Evolutionary conservation across 805 yeast genomes (phyloP).

Genomic region (Schwanniomyces vanrijiae): DNA sequence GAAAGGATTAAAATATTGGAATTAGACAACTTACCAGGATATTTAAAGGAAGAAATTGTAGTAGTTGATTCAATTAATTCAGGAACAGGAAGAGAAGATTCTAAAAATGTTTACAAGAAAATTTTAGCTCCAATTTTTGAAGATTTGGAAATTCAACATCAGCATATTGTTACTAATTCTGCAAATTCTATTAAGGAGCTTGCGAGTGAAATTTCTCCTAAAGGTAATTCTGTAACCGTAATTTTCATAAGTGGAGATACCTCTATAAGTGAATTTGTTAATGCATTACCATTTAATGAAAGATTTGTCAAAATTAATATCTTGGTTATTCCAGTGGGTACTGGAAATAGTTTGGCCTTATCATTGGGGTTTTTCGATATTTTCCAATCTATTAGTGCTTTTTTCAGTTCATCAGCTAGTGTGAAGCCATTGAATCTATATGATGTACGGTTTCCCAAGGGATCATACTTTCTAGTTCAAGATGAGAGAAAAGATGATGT

Average conservation of each 20-base stretch:
- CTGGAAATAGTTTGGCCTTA: constrained; percentile 79
- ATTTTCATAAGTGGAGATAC: constrained; percentile 85
- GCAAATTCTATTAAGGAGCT: constrained; percentile 38
- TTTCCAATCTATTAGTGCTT: constrained; percentile 13
- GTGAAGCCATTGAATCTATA: constrained; percentile 44
- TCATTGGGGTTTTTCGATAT: constrained; percentile 47
- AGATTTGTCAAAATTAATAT: constrained; percentile 18
- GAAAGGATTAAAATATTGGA: neutral
- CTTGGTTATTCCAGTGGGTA: constrained; percentile 68
- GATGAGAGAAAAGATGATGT: constrained; percentile 15
- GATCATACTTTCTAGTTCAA: constrained; percentile 19
- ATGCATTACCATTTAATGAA: constrained; percentile 31
- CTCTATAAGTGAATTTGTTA: constrained; percentile 73
- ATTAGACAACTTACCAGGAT: neutral
- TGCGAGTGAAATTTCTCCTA: constrained; percentile 29
- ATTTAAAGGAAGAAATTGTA: constrained; percentile 11
- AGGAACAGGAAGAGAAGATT: constrained; percentile 41
- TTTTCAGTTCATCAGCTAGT: constrained; percentile 14
- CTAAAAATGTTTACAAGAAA: constrained; percentile 35
- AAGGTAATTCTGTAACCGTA: constrained; percentile 36
- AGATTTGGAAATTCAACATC: constrained; percentile 31
- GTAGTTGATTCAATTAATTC: constrained; percentile 49
- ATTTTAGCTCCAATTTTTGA: constrained; percentile 51
- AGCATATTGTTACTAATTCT: constrained; percentile 44
- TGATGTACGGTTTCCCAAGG: constrained; percentile 41